A percentile compares a stretch with the other conserved stretches of the same genome.
Evolutionary conservation across 2,329 filamentous ascomycete species (phyloP).

Genomic region (Penicillium sp.): DNA sequence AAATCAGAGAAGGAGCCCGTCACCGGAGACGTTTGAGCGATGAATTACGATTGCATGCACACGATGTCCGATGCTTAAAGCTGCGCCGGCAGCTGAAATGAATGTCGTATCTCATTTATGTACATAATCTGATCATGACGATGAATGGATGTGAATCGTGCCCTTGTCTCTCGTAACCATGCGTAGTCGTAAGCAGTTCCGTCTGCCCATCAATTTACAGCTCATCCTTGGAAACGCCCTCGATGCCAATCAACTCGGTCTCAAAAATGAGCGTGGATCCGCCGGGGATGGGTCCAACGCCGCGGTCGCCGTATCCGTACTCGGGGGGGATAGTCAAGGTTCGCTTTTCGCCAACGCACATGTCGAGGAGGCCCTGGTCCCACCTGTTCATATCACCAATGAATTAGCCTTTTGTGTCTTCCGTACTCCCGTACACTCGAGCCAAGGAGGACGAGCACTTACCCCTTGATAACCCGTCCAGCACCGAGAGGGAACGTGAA

Average conservation of each 20-base stretch:
- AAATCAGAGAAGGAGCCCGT: slow-evolving; percentile 21
- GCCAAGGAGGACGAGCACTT: slow-evolving; percentile 32
- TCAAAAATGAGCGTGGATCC: slow-evolving; percentile 54
- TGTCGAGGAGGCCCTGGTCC: slow-evolving; percentile 87
- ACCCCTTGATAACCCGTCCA: slow-evolving; percentile 89
- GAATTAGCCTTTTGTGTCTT: not conserved
- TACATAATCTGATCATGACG: not conserved
- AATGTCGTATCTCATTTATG: not conserved
- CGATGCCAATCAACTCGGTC: slow-evolving; percentile 19
- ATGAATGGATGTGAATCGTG: not conserved
- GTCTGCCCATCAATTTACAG: slow-evolving; percentile 8
- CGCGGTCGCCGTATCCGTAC: slow-evolving; percentile 77
- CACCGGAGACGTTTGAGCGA: not conserved
- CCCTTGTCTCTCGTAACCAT: not conserved
- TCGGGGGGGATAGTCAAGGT: slow-evolving; percentile 88
- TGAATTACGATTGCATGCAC: not conserved
- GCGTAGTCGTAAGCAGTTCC: not conserved
- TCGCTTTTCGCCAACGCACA: slow-evolving; percentile 95
- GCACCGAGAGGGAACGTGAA: slow-evolving; percentile 79
- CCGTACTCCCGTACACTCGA: not conserved
- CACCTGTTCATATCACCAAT: slow-evolving; percentile 60
- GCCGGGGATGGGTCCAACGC: slow-evolving; percentile 80
- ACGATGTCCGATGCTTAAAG: not conserved
- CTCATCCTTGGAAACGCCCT: slow-evolving; percentile 16
- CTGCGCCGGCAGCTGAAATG: not conserved